Evolutionary conservation across 2,329 filamentous ascomycete genomes (phyloP).

Genomic region (Uncinocarpus reesii): DNA sequence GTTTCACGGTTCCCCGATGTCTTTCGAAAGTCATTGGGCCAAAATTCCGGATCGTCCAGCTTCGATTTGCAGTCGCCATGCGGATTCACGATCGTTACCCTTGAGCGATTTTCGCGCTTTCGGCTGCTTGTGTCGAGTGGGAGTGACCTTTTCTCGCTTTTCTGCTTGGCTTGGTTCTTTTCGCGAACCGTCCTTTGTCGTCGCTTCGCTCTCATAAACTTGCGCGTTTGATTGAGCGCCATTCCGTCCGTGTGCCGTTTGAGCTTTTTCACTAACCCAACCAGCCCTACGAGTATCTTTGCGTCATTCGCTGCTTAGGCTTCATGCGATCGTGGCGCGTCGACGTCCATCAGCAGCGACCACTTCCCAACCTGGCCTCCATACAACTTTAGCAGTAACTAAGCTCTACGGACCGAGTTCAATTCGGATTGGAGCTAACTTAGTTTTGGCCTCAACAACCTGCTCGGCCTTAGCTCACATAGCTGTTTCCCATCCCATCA

Average conservation of each 20-base stretch:
- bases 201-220: too few relatives aligned
- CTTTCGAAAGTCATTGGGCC: neutral
- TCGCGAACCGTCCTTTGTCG: too few relatives aligned
- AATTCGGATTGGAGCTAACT: neutral
- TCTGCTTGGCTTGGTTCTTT: too few relatives aligned
- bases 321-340: neutral
- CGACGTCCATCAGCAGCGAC: neutral
- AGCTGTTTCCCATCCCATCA: neutral
- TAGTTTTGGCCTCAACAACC: too few relatives aligned
- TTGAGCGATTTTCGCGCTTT: too few relatives aligned
- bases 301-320: neutral
- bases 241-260: neutral
- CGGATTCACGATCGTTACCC: neutral
- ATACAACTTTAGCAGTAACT: neutral
- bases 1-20: neutral
- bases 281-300: neutral
- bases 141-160: too few relatives aligned
- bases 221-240: too few relatives aligned
- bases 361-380: neutral
- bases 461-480: neutral
- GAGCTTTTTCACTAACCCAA: neutral
- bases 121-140: neutral
- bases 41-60: neutral
- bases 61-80: neutral
- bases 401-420: neutral